Conservation (phyloP, 768 basidiomycete genomes). For the Phlegmacium glaucopus region DNA sequence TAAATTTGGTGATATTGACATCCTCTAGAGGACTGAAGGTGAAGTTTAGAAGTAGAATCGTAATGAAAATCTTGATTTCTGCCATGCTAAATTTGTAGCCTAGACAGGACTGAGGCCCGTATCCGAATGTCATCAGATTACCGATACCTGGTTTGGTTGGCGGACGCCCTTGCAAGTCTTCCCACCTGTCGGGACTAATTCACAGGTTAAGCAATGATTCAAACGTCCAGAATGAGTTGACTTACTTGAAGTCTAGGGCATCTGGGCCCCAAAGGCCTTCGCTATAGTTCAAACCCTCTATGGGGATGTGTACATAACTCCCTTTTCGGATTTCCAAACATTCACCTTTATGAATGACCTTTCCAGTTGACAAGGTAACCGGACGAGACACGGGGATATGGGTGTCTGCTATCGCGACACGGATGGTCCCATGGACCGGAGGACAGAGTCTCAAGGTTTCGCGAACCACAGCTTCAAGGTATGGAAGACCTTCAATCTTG, state of each 20-base stretch:
- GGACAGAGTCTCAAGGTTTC: conserved; percentile 56
- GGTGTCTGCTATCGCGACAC: conserved; percentile 52
- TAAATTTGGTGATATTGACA: conserved; percentile 41
- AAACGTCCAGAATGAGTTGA: conserved; percentile 2
- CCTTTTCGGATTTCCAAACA: conserved; percentile 48
- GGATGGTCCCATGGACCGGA: conserved; percentile 55
- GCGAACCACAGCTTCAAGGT: conserved; percentile 54
- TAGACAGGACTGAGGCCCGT: conserved; percentile 47
- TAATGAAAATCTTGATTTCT: conserved; percentile 51
- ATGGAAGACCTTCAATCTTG: conserved; percentile 40
- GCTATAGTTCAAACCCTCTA: conserved; percentile 51
- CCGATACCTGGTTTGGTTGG: conserved; percentile 43
- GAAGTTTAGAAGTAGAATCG: conserved; percentile 41
- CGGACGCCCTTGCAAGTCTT: conserved; percentile 32
- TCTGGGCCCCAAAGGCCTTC: conserved; percentile 56
- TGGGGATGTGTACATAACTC: conserved; percentile 53
- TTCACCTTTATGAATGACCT: conserved; percentile 21
- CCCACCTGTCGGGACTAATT: conserved; percentile 55
- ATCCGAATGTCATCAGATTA: conserved; percentile 52
- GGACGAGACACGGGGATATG: conserved; percentile 48
- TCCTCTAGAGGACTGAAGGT: conserved; percentile 40
- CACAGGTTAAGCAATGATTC: neutral
- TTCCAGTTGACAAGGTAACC: conserved; percentile 37
- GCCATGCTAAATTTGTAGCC: conserved; percentile 45
- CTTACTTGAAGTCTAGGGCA: conserved; percentile 52